Conservation (phyloP, 495 filamentous ascomycete genomes). For the Podospora pseudopauciseta region DNA sequence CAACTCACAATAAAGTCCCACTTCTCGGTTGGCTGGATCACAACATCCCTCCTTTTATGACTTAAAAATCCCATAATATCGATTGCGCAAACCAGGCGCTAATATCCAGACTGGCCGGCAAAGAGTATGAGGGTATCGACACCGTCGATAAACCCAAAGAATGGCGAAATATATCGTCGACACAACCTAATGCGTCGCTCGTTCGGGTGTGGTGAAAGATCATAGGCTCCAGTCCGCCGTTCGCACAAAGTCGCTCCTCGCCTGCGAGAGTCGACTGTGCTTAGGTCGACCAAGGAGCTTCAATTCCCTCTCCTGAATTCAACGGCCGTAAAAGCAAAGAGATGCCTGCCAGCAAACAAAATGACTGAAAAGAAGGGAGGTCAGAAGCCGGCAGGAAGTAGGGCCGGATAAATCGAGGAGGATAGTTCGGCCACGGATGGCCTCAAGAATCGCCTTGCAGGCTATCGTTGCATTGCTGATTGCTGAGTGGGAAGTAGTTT, state of each 20-base stretch:
- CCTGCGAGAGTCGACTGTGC: slow-evolving; percentile 54
- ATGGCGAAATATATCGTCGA: slow-evolving; percentile 22
- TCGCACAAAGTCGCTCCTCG: slow-evolving; percentile 48
- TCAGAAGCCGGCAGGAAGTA: slow-evolving; percentile 13
- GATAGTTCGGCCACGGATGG: slow-evolving; percentile 17
- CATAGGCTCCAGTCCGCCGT: slow-evolving; percentile 39
- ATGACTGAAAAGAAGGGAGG: slow-evolving; percentile 18
- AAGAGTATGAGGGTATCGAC: slow-evolving; percentile 31
- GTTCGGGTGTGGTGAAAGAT: slow-evolving; percentile 28
- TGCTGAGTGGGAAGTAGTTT: slow-evolving; percentile 13
- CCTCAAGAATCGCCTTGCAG: slow-evolving; percentile 17
- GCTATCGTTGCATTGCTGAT: slow-evolving; percentile 26
- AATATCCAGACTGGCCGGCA: slow-evolving; percentile 18
- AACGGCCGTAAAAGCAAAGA: slow-evolving; percentile 13
- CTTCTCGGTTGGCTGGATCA: slow-evolving; percentile 74
- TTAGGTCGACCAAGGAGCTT: slow-evolving; percentile 29
- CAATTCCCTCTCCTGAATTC: slow-evolving; percentile 17
- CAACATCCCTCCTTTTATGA: slow-evolving; percentile 61
- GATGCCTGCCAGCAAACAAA: slow-evolving; percentile 14
- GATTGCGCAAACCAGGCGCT: slow-evolving; percentile 18
- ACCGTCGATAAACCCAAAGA: slow-evolving; percentile 22
- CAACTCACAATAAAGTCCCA: slow-evolving; percentile 88
- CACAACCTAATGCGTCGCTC: slow-evolving; percentile 33
- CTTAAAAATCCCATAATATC: slow-evolving; percentile 70
- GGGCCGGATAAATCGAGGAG: slow-evolving; percentile 9